Evolutionary conservation across 768 basidiomycete species (phyloP), one percentile per base, ranked within the genome.

Genomic region (Calocybe gangraenosa): DNA sequence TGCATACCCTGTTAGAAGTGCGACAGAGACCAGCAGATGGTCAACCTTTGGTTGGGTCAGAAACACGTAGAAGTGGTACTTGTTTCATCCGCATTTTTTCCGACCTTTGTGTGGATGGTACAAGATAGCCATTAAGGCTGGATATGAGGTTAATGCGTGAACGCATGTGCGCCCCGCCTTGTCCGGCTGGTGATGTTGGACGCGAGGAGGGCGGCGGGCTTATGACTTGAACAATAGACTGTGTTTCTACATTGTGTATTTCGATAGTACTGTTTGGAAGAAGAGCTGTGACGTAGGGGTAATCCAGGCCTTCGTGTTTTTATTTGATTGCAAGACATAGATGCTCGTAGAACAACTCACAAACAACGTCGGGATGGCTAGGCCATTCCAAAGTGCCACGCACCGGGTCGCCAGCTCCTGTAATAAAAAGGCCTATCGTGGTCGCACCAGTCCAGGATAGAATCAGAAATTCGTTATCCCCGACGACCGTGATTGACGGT

Each of bases 361-460:
- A 82, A 30, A 92, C 67, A 15, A 82, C 76, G 18, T 80, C 66
- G 0, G 92, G 90, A 68, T 94, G 82, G 40, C 70, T 76, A 2
- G 81, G 74, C 90, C 92, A 96, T 58, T 91, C 79, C 35, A 96
- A 66, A 1, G 93, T 94, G 2, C 92, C 92, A 37, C 93, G 76
- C 7, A 92, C 84, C 3, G 94, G 92, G 62, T 95, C 92, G 0
- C 92, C 93, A 2, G 80, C 77, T 0, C 82, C 78, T 11, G 78
- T 90, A 52, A 97, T 73, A 55, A 97, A 98, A 8, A 98, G 67
- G 0, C 94, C 94, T 32, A 97, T 69, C 0, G 89, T 88, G 42
- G 76, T 81, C 3, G 72, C 66, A 11, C 90, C 94, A 1, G 84
- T 92, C 78, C 86, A 93, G 2, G 87, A 88, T 13, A 91, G 70